Conservation (phyloP, 331 rosid species). For the Stylosanthes scabra region DNA sequence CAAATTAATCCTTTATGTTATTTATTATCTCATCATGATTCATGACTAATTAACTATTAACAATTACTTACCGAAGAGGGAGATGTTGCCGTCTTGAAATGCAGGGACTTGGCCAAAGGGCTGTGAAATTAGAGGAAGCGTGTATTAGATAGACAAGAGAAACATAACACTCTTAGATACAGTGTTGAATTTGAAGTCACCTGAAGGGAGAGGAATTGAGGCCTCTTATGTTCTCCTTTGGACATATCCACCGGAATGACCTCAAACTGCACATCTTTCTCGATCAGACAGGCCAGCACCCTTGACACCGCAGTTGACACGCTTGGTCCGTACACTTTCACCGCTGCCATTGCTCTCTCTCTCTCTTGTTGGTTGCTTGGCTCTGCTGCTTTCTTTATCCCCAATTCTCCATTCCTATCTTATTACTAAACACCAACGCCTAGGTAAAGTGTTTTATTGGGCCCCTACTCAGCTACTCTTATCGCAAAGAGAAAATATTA, state of each 20-base stretch:
- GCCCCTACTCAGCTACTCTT: not conserved
- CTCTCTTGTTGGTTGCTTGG: not conserved
- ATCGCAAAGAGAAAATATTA: too few species aligned
- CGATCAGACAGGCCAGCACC: slow-evolving; percentile 74
- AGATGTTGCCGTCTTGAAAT: slow-evolving; percentile 63
- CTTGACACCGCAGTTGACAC: slow-evolving; percentile 80
- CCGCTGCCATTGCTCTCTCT: slow-evolving; percentile 42
- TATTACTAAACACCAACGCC: not conserved
- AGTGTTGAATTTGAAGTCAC: too few species aligned
- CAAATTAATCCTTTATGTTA: too few species aligned
- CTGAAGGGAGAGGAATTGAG: slow-evolving; percentile 72
- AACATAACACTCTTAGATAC: too few species aligned
- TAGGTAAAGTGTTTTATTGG: not conserved
- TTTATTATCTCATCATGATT: too few species aligned
- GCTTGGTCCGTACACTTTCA: slow-evolving; percentile 82
- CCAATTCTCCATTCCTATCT: not conserved
- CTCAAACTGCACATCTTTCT: slow-evolving; percentile 71
- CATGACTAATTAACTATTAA: too few species aligned
- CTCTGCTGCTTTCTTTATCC: slow-evolving; percentile 29
- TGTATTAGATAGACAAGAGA: not conserved
- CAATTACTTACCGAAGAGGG: slow-evolving; percentile 72
- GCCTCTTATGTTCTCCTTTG: slow-evolving; percentile 80
- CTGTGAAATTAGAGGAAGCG: slow-evolving; percentile 27
- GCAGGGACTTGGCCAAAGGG: slow-evolving; percentile 96
- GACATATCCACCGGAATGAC: slow-evolving; percentile 71